Conservation (phyloP, 805 yeast genomes). For the Phaffomyces thermotolerans region DNA sequence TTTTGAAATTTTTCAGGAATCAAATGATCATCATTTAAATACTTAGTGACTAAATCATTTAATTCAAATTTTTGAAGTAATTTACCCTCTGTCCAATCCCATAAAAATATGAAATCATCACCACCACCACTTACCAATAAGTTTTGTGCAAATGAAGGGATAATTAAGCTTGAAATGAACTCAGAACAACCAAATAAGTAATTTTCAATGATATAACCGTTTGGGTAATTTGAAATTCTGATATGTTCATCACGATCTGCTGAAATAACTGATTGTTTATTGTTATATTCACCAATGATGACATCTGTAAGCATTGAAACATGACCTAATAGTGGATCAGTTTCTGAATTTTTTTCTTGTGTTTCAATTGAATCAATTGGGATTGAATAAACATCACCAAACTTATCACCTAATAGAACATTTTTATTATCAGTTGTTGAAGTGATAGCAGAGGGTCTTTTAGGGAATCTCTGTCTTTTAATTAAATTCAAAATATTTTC, state of each 20-base stretch:
- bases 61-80: slow-evolving; percentile 45
- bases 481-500: slow-evolving; percentile 37
- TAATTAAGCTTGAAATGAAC: slow-evolving; percentile 62
- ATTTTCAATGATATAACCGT: slow-evolving; percentile 66
- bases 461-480: slow-evolving; percentile 76
- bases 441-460: slow-evolving; percentile 87
- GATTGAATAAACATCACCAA: slow-evolving; percentile 84
- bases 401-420: slow-evolving; percentile 82
- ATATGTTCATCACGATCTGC: slow-evolving; percentile 97
- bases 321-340: slow-evolving; percentile 82
- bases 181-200: slow-evolving; percentile 85
- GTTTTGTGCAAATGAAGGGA: slow-evolving; percentile 44
- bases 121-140: slow-evolving; percentile 85
- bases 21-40: slow-evolving; percentile 48
- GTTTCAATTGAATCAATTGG: slow-evolving; percentile 33
- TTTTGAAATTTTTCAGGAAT: slow-evolving; percentile 62
- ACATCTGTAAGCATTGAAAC: slow-evolving; percentile 93
- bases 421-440: slow-evolving; percentile 51
- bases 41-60: slow-evolving; percentile 32
- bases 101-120: slow-evolving; percentile 60
- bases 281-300: slow-evolving; percentile 34
- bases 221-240: slow-evolving; percentile 73
- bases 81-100: slow-evolving; percentile 65
- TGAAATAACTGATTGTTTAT: slow-evolving; percentile 53
- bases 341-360: slow-evolving; percentile 32